Conservation (phyloP, 1,139 yeast species). For the Meyerozyma carpophila region DNA sequence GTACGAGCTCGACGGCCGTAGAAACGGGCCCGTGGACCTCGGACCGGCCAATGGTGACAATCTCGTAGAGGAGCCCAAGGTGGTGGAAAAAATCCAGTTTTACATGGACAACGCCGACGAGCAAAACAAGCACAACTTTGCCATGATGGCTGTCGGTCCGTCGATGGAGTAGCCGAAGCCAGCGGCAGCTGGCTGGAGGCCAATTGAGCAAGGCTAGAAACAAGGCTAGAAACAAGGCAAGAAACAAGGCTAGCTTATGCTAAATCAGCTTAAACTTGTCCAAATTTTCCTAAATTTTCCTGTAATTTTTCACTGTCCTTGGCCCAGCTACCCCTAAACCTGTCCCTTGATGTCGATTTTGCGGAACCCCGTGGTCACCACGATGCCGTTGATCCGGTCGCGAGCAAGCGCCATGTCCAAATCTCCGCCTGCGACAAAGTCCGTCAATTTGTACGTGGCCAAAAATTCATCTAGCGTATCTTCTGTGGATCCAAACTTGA, state of each 20-base stretch:
- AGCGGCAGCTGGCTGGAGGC: too few relatives aligned
- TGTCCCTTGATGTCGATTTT: constrained; percentile 94
- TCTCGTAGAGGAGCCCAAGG: constrained; percentile 47
- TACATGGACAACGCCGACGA: constrained; percentile 64
- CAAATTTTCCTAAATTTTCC: too few relatives aligned
- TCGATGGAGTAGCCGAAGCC: constrained; percentile 26
- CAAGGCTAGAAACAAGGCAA: too few relatives aligned
- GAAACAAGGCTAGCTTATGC: too few relatives aligned
- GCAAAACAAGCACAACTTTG: constrained; percentile 54
- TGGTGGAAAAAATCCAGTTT: constrained; percentile 53
- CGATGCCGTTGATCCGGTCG: constrained; percentile 32
- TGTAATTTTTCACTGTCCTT: too few relatives aligned
- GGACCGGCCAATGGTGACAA: constrained; percentile 41
- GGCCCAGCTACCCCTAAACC: constrained; percentile 26
- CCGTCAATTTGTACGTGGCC: constrained; percentile 30
- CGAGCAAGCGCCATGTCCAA: constrained; percentile 47
- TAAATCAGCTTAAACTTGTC: too few relatives aligned
- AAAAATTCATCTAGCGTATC: constrained; percentile 33
- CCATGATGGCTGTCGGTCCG: constrained; percentile 65
- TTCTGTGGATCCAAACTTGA: constrained; percentile 36
- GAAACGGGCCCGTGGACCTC: constrained; percentile 68
- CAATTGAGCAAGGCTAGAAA: too few relatives aligned
- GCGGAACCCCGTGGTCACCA: constrained; percentile 41
- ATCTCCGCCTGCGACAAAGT: constrained; percentile 23
- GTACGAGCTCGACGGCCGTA: constrained; percentile 86